Percentiles rank a stretch among this genome's conserved stretches.
phyloP scores from a whole-genome alignment of 2,329 filamentous ascomycete genomes.

The Cryphonectria radicalis region DNA sequence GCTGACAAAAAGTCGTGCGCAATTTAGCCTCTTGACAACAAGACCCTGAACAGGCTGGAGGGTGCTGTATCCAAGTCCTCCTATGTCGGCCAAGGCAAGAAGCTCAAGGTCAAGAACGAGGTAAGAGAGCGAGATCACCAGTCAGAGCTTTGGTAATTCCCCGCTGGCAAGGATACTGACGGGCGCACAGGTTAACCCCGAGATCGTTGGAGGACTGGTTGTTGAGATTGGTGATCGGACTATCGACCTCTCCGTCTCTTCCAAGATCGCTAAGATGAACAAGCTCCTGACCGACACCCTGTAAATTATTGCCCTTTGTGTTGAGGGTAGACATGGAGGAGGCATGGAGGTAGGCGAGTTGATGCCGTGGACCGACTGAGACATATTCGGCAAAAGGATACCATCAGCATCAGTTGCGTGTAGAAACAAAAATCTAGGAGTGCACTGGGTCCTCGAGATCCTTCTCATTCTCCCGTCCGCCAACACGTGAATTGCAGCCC shows the following conservation, averaged over 20 bases:
- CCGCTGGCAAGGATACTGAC: constrained; percentile 27
- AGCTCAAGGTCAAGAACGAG: constrained; percentile 93
- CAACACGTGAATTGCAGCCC: neutral
- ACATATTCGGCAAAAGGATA: constrained; percentile 15
- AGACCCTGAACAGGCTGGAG: constrained; percentile 85
- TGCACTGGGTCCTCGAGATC: constrained; percentile 11
- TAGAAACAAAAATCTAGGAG: constrained; percentile 13
- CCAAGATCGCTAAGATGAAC: constrained; percentile 98
- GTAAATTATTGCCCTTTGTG: constrained; percentile 61
- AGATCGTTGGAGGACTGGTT: constrained; percentile 90
- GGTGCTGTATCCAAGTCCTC: constrained; percentile 84
- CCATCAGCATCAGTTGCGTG: constrained; percentile 24
- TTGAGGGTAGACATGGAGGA: constrained; percentile 5
- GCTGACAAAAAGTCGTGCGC: constrained; percentile 33
- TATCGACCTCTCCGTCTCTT: constrained; percentile 94
- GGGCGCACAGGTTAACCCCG: constrained; percentile 79
- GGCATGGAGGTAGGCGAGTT: neutral
- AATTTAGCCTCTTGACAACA: constrained; percentile 78
- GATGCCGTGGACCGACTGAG: constrained; percentile 13
- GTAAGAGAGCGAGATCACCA: constrained; percentile 45
- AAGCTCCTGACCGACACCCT: constrained; percentile 95
- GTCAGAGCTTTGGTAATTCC: neutral
- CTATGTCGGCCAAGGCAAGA: constrained; percentile 90
- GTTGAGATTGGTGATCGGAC: constrained; percentile 98
- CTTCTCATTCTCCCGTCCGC: neutral